Evolutionary conservation across 148 eudicot species (phyloP), one percentile per base, ranked within the genome.

Genomic region (Chenopodium quinoa): DNA sequence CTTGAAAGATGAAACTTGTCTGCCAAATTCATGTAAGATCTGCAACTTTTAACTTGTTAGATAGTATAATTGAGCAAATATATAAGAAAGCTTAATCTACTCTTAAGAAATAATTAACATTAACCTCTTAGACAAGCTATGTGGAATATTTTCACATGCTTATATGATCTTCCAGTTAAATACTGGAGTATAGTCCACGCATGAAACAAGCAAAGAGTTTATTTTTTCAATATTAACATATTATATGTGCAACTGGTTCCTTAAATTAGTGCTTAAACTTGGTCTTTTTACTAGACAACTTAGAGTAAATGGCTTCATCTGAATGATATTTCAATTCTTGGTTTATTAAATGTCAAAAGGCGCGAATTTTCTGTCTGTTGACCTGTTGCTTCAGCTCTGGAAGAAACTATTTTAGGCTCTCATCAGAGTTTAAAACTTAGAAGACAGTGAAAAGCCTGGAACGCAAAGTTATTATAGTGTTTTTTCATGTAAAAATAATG

Each of bases 101-200:
- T 71, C 8, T 7, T 34, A 58, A 9, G 40, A 37, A 71, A 71
- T 23, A 29, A 31, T 29, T 67, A 65, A 25, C 16, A 67, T 29
- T 67, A 67, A 29, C 19, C 37, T 7, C 71, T 12, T 67, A 29
- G 71, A 3, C 19, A 25, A 37, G 27, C 52, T 34, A 22, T 71
- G n/a, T 40, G 52, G 75, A 71, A 71, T n/a, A 71, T 71, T 9
- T 37, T 71, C 75, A 71, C 75, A 16, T 71, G 75, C 75, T 22
- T 44, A 32, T 71, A 13, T 17, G 4, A 17, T 56, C 7, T 14
- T 29, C 32, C 19, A 8, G 12, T 64, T 0, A 16, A 70, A 4
- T 70, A 37, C 23, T 71, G 5, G 71, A 27, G 37, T 27, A 27
- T 29, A 67, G 14, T 10, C 71, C 71, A 67, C 40, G 19, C 71